Evolutionary conservation across 768 basidiomycete species (phyloP).

Genomic region (Xerocomus spinulosus): DNA sequence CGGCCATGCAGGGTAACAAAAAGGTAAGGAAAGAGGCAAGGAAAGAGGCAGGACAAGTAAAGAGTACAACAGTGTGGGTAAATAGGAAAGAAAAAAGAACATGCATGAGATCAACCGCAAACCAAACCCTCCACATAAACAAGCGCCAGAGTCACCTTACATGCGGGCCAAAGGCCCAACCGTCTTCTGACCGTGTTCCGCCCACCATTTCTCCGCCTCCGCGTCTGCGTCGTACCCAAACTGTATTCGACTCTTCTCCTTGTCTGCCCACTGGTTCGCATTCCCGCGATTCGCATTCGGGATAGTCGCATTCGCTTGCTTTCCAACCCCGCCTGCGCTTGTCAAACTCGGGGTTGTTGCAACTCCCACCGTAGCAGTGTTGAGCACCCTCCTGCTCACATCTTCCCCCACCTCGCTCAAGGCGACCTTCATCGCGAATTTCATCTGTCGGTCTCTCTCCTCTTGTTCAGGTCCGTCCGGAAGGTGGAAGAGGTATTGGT

Average conservation of each 20-base stretch:
- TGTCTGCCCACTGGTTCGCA: conserved; percentile 58
- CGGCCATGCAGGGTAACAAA: not conserved
- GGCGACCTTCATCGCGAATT: conserved; percentile 41
- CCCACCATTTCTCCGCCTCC: conserved; percentile 51
- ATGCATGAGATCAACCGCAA: not conserved
- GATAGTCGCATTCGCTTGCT: not conserved
- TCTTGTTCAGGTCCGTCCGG: conserved; percentile 51
- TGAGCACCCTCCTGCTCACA: conserved; percentile 6
- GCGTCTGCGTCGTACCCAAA: conserved; percentile 54
- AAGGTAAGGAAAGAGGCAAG: not conserved
- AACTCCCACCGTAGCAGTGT: conserved; percentile 6
- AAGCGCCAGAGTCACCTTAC: not conserved
- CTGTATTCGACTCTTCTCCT: conserved; percentile 40
- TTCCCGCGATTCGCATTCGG: conserved; percentile 26
- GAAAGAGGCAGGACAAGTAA: not conserved
- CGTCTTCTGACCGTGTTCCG: conserved; percentile 23
- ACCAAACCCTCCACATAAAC: not conserved
- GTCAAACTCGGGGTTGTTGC: not conserved
- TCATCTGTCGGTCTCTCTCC: conserved; percentile 49
- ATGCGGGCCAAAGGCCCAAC: conserved; percentile 13
- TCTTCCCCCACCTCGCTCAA: conserved; percentile 21
- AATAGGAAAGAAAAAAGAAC: not conserved
- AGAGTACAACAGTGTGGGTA: not conserved
- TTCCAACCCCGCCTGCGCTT: not conserved
- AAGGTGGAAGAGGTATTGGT: conserved; percentile 53